phyloP scores from a whole-genome alignment of 495 filamentous ascomycete species.

The Penicillium salamii region DNA sequence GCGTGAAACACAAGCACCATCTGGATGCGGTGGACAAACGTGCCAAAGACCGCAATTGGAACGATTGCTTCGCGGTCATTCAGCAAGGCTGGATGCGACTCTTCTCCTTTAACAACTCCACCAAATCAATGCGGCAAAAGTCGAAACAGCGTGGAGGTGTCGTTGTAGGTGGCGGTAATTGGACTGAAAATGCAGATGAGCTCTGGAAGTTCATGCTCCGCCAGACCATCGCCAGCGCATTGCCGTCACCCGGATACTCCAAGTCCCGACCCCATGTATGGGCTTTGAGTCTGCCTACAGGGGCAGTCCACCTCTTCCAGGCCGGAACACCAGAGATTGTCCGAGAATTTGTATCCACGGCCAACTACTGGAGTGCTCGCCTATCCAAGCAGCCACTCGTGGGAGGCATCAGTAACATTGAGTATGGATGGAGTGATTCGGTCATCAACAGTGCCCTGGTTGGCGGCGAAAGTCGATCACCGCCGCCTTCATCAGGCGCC shows the following conservation, averaged over 20 bases:
- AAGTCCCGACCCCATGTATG: slow-evolving; percentile 89
- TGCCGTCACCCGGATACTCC: slow-evolving; percentile 90
- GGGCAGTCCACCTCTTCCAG: slow-evolving; percentile 95
- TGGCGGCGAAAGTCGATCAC: slow-evolving; percentile 42
- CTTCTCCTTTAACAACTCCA: slow-evolving; percentile 80
- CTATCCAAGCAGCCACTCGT: slow-evolving; percentile 89
- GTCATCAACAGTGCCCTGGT: slow-evolving; percentile 75
- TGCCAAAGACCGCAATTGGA: slow-evolving; percentile 90
- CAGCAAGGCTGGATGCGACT: slow-evolving; percentile 94
- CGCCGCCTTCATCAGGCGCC: slow-evolving; percentile 39
- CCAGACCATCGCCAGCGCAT: slow-evolving; percentile 86
- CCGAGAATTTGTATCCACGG: slow-evolving; percentile 87
- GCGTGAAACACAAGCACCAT: slow-evolving; percentile 94
- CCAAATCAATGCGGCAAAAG: slow-evolving; percentile 71
- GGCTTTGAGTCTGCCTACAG: slow-evolving; percentile 88
- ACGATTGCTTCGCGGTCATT: slow-evolving; percentile 95
- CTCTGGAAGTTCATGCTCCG: slow-evolving; percentile 83
- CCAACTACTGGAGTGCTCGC: slow-evolving; percentile 97
- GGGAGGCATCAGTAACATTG: slow-evolving; percentile 92
- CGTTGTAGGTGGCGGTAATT: slow-evolving; percentile 91
- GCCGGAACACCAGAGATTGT: slow-evolving; percentile 94
- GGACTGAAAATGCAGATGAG: slow-evolving; percentile 90
- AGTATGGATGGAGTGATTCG: slow-evolving; percentile 95
- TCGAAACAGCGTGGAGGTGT: slow-evolving; percentile 59
- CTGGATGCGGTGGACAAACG: slow-evolving; percentile 85